Evolutionary conservation across 352 stramenopile species (phyloP).

Genomic region (Phytophthora sojae): DNA sequence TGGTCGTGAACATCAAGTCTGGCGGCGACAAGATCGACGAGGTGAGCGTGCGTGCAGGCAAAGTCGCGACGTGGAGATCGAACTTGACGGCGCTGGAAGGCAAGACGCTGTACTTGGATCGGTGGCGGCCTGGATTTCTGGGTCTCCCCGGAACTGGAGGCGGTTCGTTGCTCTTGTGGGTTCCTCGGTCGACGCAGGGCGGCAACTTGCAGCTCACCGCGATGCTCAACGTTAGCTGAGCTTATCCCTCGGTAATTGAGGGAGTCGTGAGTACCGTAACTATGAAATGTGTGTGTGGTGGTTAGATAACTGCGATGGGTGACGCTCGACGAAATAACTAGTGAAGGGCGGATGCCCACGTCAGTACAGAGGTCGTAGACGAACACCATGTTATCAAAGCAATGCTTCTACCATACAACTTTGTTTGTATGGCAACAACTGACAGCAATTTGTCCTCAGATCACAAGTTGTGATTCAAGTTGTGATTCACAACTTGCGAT

Average conservation of each 20-base stretch:
- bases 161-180: constrained; percentile 45
- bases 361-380: not conserved
- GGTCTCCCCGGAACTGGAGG: constrained; percentile 39
- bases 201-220: constrained; percentile 35
- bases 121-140: constrained; percentile 45
- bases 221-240: constrained; percentile 31
- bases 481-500: too few relatives aligned
- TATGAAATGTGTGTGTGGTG: too few relatives aligned
- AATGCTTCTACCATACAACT: not conserved
- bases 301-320: too few relatives aligned
- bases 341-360: not conserved
- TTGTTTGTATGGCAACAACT: too few relatives aligned
- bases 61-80: constrained; percentile 36
- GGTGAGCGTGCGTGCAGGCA: constrained; percentile 33
- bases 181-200: constrained; percentile 36
- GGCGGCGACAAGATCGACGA: constrained; percentile 42
- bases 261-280: too few relatives aligned
- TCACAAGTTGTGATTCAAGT: too few relatives aligned
- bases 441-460: too few relatives aligned
- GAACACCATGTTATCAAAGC: not conserved
- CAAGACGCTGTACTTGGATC: constrained; percentile 53
- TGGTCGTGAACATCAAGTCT: constrained; percentile 50
- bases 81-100: constrained; percentile 34
- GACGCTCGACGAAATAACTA: not conserved
- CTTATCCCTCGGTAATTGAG: too few relatives aligned